Evolutionary conservation across 257 asterid species (phyloP).

Genomic region (Dorcoceras hygrometricum): DNA sequence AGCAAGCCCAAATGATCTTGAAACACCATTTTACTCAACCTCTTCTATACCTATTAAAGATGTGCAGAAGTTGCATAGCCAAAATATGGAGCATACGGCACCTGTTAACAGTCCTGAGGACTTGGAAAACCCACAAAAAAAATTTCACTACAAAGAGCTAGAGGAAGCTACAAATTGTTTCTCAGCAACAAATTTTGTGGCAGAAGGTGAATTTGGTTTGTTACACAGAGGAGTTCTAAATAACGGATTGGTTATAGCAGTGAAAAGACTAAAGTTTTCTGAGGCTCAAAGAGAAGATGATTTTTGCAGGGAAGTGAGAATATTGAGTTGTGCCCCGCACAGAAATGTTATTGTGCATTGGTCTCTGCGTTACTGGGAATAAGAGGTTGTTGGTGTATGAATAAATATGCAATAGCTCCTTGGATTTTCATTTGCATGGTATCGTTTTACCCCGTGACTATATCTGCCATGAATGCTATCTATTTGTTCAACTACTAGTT

Average conservation of each 20-base stretch:
- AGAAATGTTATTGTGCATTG: slow-evolving; percentile 76
- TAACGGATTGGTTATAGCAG: slow-evolving; percentile 68
- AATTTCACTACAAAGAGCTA: slow-evolving; percentile 63
- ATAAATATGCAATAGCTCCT: slow-evolving; percentile 76
- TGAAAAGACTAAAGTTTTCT: slow-evolving; percentile 60
- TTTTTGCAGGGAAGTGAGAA: slow-evolving; percentile 78
- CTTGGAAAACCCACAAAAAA: slow-evolving; percentile 81
- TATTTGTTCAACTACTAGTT: slow-evolving; percentile 9
- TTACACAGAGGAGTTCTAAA: slow-evolving; percentile 71
- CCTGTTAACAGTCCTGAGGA: slow-evolving; percentile 72
- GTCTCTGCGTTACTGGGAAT: slow-evolving; percentile 66
- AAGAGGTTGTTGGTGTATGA: slow-evolving; percentile 78
- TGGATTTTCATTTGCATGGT: slow-evolving; percentile 86
- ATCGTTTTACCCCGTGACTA: slow-evolving; percentile 21
- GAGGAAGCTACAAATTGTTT: slow-evolving; percentile 73
- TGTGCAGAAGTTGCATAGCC: slow-evolving; percentile 27
- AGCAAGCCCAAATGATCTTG: slow-evolving; percentile 42
- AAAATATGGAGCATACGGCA: slow-evolving; percentile 52
- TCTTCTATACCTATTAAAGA: slow-evolving; percentile 54
- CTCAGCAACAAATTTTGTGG: slow-evolving; percentile 53
- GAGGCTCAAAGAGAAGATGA: slow-evolving; percentile 76
- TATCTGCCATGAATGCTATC: neutral
- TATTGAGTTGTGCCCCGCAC: slow-evolving; percentile 92
- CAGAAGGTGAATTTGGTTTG: slow-evolving; percentile 73
- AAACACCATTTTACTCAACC: slow-evolving; percentile 55